Evolutionary conservation across 1,139 yeast genomes (phyloP), one percentile per base, ranked within the genome.

Genomic region (Kodamaea arcana): DNA sequence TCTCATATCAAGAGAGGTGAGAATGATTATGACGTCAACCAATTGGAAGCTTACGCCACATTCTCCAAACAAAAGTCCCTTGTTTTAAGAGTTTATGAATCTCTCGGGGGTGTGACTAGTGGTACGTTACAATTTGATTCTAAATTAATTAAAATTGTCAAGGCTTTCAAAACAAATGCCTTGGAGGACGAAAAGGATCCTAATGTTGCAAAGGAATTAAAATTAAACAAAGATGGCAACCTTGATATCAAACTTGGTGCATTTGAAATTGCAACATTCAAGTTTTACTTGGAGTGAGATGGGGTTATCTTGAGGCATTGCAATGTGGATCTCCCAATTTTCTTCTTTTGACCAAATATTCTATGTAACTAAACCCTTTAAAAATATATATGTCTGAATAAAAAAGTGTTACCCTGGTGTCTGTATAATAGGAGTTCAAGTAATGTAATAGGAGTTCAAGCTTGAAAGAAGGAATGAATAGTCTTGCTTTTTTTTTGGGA

Each of bases 1-100:
- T 80, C 94, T 8, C 82, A 87, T 43, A 60, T 92, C 35, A 92
- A 92, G 61, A 76, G 97, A 49, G 88, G 87, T 16, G 97, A 90
- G 52, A 90, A 85, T 52, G 97, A 90, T 53, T 65, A 57, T 25
- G 83, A 74, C 35, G 64, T 75, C 25, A 73, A 72, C 22, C 63
- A 65, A 30, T 42, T 35, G 29, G 40, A 41, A 11, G 40, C 45
- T 4, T 46, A 27, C 35, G 31, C 37, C 23, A 34, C 45, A 2
- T 20, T 17, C n/a, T 24, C 37, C 6, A 72, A 69, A 39, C 39
- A 43, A 15, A 74, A 70, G 42, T 75, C 84, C 1, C 62, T 86
- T 26, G 69, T 88, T 23, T 67, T 84, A 24, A 75, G 97, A 48
- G 75, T 86, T 1, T 90, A 87, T 58, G 97, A 90, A 51, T 65